Evolutionary conservation across 164 flowering plant species (phyloP).

Genomic region (Aristolochia fimbriata): DNA sequence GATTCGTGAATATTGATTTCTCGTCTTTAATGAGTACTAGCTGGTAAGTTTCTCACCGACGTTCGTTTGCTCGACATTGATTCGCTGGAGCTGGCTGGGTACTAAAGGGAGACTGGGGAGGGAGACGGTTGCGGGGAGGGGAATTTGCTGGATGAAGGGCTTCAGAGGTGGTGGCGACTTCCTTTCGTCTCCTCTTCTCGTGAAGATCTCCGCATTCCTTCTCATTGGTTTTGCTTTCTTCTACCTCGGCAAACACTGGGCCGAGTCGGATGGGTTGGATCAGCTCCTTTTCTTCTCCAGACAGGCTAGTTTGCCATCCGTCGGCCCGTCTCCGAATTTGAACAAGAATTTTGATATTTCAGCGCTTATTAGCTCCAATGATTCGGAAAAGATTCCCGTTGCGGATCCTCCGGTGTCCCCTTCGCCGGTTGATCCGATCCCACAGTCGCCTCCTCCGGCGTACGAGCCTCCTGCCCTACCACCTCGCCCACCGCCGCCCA

Average conservation of each 20-base stretch:
- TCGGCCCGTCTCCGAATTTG: slow-evolving; percentile 38
- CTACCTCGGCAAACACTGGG: slow-evolving; percentile 69
- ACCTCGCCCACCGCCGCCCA: slow-evolving; percentile 33
- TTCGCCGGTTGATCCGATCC: slow-evolving; percentile 1
- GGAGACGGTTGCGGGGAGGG: no score
- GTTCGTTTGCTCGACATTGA: no score
- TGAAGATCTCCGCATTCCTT: slow-evolving; percentile 37
- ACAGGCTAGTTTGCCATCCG: slow-evolving; percentile 9
- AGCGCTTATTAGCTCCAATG: slow-evolving; percentile 16
- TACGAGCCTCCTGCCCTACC: slow-evolving; percentile 15
- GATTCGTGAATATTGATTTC: no score
- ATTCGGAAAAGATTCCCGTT: not conserved
- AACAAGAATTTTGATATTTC: slow-evolving; percentile 23
- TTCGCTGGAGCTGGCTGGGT: no score
- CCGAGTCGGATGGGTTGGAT: slow-evolving; percentile 47
- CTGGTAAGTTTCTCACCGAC: no score
- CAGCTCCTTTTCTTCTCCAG: slow-evolving; percentile 51
- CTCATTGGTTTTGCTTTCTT: slow-evolving; percentile 47
- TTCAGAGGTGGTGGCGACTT: slow-evolving; percentile 18
- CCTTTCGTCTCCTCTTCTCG: slow-evolving; percentile 18
- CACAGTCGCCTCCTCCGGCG: slow-evolving; percentile 28
- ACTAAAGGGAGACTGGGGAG: no score
- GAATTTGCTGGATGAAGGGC: slow-evolving; percentile 22
- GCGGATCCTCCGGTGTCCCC: slow-evolving; percentile 1
- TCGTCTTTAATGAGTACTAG: no score